phyloP scores from a whole-genome alignment of 176 grass and related monocot species.

The Paspalum notatum region DNA sequence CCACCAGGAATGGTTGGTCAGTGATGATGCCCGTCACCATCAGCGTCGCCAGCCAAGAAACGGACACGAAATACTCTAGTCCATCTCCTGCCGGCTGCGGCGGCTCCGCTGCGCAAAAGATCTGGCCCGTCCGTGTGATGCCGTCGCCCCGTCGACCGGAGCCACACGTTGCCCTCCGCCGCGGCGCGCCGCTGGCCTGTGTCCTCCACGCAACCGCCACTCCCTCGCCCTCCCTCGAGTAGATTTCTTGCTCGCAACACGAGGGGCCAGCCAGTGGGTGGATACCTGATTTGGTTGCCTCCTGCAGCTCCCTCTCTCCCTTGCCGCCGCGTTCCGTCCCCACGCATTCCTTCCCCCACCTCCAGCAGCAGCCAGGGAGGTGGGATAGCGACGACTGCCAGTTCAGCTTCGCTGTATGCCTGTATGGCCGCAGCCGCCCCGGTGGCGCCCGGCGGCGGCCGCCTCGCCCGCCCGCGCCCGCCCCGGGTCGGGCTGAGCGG shows the following conservation, averaged over 20 bases:
- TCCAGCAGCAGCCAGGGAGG: background rate
- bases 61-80: background rate
- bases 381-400: background rate
- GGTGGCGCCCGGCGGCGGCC: constrained; percentile 28
- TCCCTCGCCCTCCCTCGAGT: background rate
- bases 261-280: background rate
- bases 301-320: background rate
- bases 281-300: constrained; percentile 10
- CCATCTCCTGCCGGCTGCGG: background rate
- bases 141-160: background rate
- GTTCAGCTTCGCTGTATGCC: background rate
- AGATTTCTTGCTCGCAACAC: constrained; percentile 3
- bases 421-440: constrained; percentile 39
- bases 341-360: background rate
- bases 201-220: constrained; percentile 52
- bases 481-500: constrained; percentile 26
- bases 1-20: no score
- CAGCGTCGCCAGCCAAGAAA: background rate
- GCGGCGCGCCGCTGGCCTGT: background rate
- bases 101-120: background rate
- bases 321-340: background rate
- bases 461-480: constrained; percentile 39
- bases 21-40: no score
- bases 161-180: background rate
- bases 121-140: background rate